Base-by-base conservation (phyloP, 192 early-diverging fungal genomes). In the Podochytrium sp. region DNA sequence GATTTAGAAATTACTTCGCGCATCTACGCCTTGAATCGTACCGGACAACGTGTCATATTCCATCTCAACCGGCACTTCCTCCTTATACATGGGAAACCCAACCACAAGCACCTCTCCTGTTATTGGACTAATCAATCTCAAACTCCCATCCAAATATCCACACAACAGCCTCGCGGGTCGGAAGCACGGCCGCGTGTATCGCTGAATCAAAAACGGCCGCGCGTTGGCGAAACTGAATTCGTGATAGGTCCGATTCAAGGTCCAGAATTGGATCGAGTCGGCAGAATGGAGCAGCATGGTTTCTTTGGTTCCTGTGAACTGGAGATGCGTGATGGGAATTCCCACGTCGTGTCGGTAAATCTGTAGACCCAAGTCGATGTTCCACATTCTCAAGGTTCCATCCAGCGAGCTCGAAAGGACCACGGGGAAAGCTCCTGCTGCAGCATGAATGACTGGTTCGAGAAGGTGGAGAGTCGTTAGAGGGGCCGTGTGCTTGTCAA, bases 341-440 rank as follows among this genome's bases (percentile, higher is more conserved):
- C 14, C 51, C 10, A 63, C 71, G 47, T 83, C 81, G 3, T 75
- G 25, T 6, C 81, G 68, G 51, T 83, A 81, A 6, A 78, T n/a
- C 32, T 41, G 52, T 39, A 61, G 32, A 4, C 80, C 81, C 55
- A 37, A 74, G 63, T 84, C 83, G 65, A 84, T 85, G 60, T 84
- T 84, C 78, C 78, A 84, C 65, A 84, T 65, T 40, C 83, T 61
- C 25, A 84, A 76, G 0, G 78, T 84, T 30, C 75, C 60, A 80
- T 84, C 82, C 40, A 84, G 65, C 30, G 83, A 85, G 29, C 65
- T 61, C 3, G 83, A 81, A 12, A 84, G 20, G 30, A 84, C 35
- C 29, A 84, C 27, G 14, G 79, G 82, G 2, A 71, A 43, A 6
- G 78, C 47, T 63, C 78, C 73, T 51, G 42, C 37, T 37, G 32